Conservation (phyloP, 495 filamentous ascomycete species). For the Schizothecium vesticola region DNA sequence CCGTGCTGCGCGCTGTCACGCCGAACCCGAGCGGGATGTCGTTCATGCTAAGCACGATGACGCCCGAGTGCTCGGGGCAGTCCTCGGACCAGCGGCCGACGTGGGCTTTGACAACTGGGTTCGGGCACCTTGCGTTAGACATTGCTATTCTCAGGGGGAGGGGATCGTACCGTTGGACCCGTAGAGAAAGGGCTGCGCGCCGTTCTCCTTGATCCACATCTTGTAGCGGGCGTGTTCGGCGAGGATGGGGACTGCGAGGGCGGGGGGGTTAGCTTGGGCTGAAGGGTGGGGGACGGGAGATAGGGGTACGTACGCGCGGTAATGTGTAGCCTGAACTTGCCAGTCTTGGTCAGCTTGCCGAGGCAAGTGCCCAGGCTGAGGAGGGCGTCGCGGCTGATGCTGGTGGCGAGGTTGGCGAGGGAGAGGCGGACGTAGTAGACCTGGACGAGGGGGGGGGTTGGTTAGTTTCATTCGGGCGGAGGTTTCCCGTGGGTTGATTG, state of each 20-base stretch:
- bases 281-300: background rate
- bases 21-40: constrained; percentile 78
- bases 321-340: constrained; percentile 81
- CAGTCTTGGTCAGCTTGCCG: constrained; percentile 85
- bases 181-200: constrained; percentile 92
- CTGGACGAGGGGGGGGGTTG: constrained; percentile 34
- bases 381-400: constrained; percentile 69
- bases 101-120: constrained; percentile 81
- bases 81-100: constrained; percentile 85
- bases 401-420: constrained; percentile 85
- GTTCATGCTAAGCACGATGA: constrained; percentile 70
- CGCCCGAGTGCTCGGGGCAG: constrained; percentile 71
- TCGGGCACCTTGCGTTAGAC: background rate
- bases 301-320: constrained; percentile 48
- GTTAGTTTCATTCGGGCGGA: background rate
- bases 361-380: constrained; percentile 82
- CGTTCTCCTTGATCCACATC: constrained; percentile 92
- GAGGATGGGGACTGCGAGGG: constrained; percentile 60
- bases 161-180: constrained; percentile 34
- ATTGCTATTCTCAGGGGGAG: background rate
- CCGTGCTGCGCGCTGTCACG: constrained; percentile 65
- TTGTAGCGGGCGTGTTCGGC: constrained; percentile 87
- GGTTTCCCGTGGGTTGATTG: background rate
- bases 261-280: background rate
- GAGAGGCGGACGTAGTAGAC: constrained; percentile 86